phyloP scores from a whole-genome alignment of 2,329 filamentous ascomycete species.

The Exophiala oligosperma region DNA sequence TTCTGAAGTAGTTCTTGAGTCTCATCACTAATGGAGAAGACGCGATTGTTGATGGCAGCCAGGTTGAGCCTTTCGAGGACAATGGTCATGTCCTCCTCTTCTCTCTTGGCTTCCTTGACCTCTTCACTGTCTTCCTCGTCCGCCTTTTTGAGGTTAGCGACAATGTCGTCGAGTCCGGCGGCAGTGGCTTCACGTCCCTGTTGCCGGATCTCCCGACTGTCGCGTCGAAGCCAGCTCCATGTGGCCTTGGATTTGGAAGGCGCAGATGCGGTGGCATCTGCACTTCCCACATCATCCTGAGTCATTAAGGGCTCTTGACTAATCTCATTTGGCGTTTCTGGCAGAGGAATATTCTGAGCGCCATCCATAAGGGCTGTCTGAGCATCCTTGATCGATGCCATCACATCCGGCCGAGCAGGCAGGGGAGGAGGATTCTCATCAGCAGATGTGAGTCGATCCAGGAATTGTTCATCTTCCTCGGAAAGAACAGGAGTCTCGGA shows the following conservation, averaged over 20 bases:
- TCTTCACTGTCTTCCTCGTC: conserved; percentile 36
- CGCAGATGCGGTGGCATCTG: conserved; percentile 30
- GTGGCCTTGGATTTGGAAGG: conserved; percentile 20
- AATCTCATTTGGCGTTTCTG: conserved; percentile 47
- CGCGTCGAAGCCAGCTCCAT: conserved; percentile 43
- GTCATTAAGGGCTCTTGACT: conserved; percentile 34
- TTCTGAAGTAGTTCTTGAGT: conserved; percentile 76
- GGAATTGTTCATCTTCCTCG: conserved; percentile 61
- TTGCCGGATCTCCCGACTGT: conserved; percentile 37
- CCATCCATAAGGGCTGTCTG: conserved; percentile 47
- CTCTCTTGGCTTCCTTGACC: conserved; percentile 51
- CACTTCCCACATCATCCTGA: conserved; percentile 16
- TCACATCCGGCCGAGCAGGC: conserved; percentile 32
- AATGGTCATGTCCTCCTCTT: conserved; percentile 71
- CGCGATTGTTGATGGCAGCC: conserved; percentile 78
- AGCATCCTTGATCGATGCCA: conserved; percentile 40
- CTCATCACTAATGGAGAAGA: conserved; percentile 80
- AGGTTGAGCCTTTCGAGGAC: conserved; percentile 85
- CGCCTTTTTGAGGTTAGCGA: conserved; percentile 31
- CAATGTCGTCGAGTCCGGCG: conserved; percentile 31
- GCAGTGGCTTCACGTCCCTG: conserved; percentile 35
- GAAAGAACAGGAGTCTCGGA: conserved; percentile 51
- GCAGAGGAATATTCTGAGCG: conserved; percentile 50
- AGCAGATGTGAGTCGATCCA: conserved; percentile 52
- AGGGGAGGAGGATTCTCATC: conserved; percentile 45